Base-by-base conservation (phyloP, 2,329 filamentous ascomycete genomes). In the Penicillium hesseltinei region DNA sequence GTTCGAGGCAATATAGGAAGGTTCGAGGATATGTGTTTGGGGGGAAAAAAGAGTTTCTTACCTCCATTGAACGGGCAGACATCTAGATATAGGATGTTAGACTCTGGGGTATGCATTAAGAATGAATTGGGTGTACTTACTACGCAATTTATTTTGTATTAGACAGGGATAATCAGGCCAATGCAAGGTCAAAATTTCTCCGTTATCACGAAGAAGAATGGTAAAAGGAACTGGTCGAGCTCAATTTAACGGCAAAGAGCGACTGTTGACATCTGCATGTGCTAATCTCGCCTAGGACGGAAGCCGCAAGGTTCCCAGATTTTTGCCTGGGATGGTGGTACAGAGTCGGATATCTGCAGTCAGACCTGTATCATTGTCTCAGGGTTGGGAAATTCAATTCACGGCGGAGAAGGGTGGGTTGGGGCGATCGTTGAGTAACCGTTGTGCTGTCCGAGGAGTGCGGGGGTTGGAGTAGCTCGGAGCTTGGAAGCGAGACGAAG, bases 401-500 rank as follows among this genome's bases (percentile, higher is more conserved):
- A 10, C 23, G 23, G 42, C 39, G 27, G 44, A 35, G 25, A 5
- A 47, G 29, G 27, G n/a, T 47, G n/a, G 50, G 33, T 25, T 39
- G 43, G 25, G 19, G 35, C 38, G 29, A 44, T 38, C 53, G 23
- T 36, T 43, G 42, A 38, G 54, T 53, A 47, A 47, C 49, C 21
- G 35, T 36, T 51, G 33, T 56, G 31, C 38, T 44, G 45, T 55
- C 33, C 27, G 35, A 51, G 46, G 46, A 56, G 23, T 57, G 54
- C 54, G 54, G 54, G 54, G 54, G 49, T 57, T 53, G 54, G 54
- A 51, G 53, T 56, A 57, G 54, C 25, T 53, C 21, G 54, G 49
- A 57, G 49, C 54, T 47, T 19, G 17, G 31, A 53, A 39, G 29
- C 36, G n/a, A 42, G 23, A 23, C 13, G 43, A 47, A 19, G 36